phyloP scores from a whole-genome alignment of 1,139 yeast species.

The Entelexis sorbosivorans region DNA sequence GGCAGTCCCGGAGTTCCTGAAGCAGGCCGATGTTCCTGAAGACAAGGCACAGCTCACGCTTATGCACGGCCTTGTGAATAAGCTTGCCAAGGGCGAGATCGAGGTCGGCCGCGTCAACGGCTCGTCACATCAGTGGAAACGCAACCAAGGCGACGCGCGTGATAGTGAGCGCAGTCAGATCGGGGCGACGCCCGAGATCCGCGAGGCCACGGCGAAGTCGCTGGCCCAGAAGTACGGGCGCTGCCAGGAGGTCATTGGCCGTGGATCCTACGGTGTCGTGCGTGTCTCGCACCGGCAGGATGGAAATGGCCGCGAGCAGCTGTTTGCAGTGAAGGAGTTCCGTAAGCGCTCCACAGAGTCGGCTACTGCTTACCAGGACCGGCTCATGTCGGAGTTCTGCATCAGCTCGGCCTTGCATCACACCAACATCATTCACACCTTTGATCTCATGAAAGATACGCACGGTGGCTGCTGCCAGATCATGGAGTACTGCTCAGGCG shows the following conservation, averaged over 20 bases:
- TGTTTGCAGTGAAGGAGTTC: slow-evolving; percentile 79
- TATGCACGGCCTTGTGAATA: slow-evolving; percentile 58
- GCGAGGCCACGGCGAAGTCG: slow-evolving; percentile 24
- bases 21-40: slow-evolving; percentile 16
- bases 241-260: slow-evolving; percentile 70
- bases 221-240: slow-evolving; percentile 64
- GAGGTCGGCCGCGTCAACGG: slow-evolving; percentile 23
- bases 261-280: slow-evolving; percentile 78
- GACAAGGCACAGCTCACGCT: slow-evolving; percentile 48
- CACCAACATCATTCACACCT: slow-evolving; percentile 69
- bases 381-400: slow-evolving; percentile 76
- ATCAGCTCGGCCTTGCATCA: slow-evolving; percentile 73
- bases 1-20: slow-evolving; percentile 19
- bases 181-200: slow-evolving; percentile 8
- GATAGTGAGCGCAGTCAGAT: slow-evolving; percentile 7
- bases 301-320: slow-evolving; percentile 34
- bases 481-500: slow-evolving; percentile 94
- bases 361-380: slow-evolving; percentile 49
- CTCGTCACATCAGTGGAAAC: slow-evolving; percentile 13
- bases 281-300: slow-evolving; percentile 48
- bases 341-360: slow-evolving; percentile 47
- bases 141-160: background rate
- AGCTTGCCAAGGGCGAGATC: slow-evolving; percentile 22
- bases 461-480: slow-evolving; percentile 92
- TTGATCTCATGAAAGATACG: slow-evolving; percentile 79